These are phyloP conservation scores for Rhizophora apiculata DNA, from an alignment of 345 rosid species.

Conservation along the genomic window DNA sequence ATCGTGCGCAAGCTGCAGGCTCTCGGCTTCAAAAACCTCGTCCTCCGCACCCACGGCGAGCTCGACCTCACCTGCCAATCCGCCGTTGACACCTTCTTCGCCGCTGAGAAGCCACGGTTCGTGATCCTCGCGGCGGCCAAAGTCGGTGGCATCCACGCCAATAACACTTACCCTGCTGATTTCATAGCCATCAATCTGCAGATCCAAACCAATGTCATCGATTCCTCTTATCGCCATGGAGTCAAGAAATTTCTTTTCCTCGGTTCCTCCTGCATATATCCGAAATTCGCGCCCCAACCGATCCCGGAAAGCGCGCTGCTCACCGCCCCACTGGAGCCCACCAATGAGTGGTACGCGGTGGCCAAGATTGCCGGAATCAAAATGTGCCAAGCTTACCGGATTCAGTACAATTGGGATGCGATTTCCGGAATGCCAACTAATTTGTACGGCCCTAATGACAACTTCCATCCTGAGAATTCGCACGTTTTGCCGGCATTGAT, in stretches of 20 bases:
- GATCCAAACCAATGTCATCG: conserved; percentile 89
- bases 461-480: conserved; percentile 88
- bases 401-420: conserved; percentile 75
- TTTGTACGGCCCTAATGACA: conserved; percentile 81
- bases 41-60: conserved; percentile 68
- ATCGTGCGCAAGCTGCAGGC: conserved; percentile 67
- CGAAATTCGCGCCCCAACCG: conserved; percentile 90
- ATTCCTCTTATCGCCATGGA: conserved; percentile 62
- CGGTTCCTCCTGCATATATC: conserved; percentile 95
- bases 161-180: conserved; percentile 93
- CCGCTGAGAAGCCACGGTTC: conserved; percentile 56
- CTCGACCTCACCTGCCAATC: conserved; percentile 85
- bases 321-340: conserved; percentile 81
- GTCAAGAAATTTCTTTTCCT: conserved; percentile 78
- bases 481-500: conserved; percentile 91
- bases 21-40: conserved; percentile 59
- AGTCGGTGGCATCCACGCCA: conserved; percentile 97
- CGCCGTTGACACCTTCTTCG: conserved; percentile 72
- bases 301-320: conserved; percentile 77
- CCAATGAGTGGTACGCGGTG: conserved; percentile 91
- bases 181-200: conserved; percentile 89
- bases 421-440: conserved; percentile 96
- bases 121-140: conserved; percentile 89
- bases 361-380: conserved; percentile 94
- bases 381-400: conserved; percentile 88